phyloP scores from a whole-genome alignment of 2,329 filamentous ascomycete genomes.

The Huntiella moniliformis region DNA sequence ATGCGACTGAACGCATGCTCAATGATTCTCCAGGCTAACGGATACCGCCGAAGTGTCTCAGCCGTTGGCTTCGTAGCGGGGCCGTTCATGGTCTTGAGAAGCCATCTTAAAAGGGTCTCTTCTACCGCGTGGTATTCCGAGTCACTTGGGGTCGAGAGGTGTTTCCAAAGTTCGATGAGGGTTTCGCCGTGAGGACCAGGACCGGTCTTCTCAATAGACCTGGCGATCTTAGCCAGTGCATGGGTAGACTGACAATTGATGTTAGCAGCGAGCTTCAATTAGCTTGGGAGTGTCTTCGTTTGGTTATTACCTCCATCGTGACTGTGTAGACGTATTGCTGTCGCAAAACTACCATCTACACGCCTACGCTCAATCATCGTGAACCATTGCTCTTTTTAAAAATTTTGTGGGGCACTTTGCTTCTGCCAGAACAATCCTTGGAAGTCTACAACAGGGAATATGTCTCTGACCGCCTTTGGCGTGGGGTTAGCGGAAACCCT shows the following conservation, averaged over 20 bases:
- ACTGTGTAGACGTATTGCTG: no score
- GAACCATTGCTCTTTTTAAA: constrained; percentile 1
- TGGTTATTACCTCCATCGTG: background rate
- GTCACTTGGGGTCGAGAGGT: constrained; percentile 24
- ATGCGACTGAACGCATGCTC: constrained; percentile 43
- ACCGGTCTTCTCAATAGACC: constrained; percentile 35
- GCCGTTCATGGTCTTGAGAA: constrained; percentile 42
- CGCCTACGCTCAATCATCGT: no score
- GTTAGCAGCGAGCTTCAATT: background rate
- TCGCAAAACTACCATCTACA: no score
- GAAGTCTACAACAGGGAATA: constrained; percentile 14
- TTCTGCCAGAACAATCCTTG: constrained; percentile 24
- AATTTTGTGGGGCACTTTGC: constrained; percentile 15
- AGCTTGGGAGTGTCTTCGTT: no score
- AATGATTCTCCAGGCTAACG: constrained; percentile 43
- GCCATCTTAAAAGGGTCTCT: constrained; percentile 40
- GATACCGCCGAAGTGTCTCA: constrained; percentile 35
- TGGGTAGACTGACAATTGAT: constrained; percentile 17
- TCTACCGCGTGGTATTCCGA: constrained; percentile 33
- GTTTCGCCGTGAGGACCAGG: constrained; percentile 27
- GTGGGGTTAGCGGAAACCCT: constrained; percentile 8
- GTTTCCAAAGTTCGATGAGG: constrained; percentile 29
- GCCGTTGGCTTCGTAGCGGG: constrained; percentile 21
- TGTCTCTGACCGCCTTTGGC: constrained; percentile 26
- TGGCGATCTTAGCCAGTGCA: constrained; percentile 32